Conservation (phyloP, 2,329 filamentous ascomycete species). For the Aspergillus udagawae region DNA sequence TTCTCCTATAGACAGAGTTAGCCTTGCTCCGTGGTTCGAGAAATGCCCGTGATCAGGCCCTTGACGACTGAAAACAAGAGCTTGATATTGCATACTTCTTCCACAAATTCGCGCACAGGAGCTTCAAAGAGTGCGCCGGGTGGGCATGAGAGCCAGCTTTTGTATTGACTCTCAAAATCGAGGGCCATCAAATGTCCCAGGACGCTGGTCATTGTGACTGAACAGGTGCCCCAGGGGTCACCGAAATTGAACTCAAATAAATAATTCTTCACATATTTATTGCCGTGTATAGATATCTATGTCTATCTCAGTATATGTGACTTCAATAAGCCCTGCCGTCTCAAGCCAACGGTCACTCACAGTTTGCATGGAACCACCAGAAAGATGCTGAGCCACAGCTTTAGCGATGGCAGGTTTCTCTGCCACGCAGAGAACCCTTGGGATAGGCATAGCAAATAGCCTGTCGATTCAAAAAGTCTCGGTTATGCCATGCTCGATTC, state of each 20-base stretch:
- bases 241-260: constrained; percentile 86
- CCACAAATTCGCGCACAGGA: constrained; percentile 64
- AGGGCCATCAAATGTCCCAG: constrained; percentile 78
- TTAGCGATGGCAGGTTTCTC: constrained; percentile 95
- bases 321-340: not conserved
- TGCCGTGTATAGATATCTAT: constrained; percentile 63
- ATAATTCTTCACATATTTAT: constrained; percentile 89
- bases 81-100: constrained; percentile 50
- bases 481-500: not conserved
- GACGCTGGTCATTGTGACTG: constrained; percentile 91
- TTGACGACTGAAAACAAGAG: not conserved
- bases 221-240: constrained; percentile 71
- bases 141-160: constrained; percentile 75
- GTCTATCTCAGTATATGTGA: constrained; percentile 15
- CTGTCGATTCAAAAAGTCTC: not conserved
- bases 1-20: constrained; percentile 60
- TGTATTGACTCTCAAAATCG: constrained; percentile 71
- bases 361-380: constrained; percentile 67
- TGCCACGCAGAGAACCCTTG: constrained; percentile 68
- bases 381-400: constrained; percentile 84
- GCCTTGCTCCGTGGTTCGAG: not conserved
- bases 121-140: constrained; percentile 79
- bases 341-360: constrained; percentile 48
- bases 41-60: not conserved
- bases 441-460: constrained; percentile 10